These are phyloP conservation scores for Xylaria acuta DNA, from an alignment of 495 filamentous ascomycete species.

Conservation along the genomic window DNA sequence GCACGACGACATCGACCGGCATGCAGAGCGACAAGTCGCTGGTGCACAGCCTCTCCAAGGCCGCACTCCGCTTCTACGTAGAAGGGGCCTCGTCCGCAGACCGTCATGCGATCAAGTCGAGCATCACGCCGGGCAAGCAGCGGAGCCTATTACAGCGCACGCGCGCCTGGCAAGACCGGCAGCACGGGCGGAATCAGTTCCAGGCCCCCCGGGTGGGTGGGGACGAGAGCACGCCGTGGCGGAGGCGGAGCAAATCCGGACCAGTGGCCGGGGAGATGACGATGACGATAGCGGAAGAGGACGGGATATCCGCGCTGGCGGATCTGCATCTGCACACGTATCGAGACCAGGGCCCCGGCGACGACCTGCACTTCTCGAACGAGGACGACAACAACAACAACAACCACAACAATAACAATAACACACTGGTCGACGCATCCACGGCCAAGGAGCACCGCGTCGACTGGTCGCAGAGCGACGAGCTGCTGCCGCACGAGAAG, in stretches of 20 bases:
- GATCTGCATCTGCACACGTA: slow-evolving; percentile 24
- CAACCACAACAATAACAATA: no score
- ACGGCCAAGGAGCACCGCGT: slow-evolving; percentile 41
- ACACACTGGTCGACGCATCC: slow-evolving; percentile 30
- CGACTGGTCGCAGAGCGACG: slow-evolving; percentile 57
- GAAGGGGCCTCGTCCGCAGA: slow-evolving; percentile 28
- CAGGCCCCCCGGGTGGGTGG: slow-evolving; percentile 7
- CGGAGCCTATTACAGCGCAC: slow-evolving; percentile 33
- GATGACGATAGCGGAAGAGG: not conserved
- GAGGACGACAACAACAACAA: no score
- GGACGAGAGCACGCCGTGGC: not conserved
- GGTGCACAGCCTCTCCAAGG: slow-evolving; percentile 49
- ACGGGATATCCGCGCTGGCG: not conserved
- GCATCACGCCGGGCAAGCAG: slow-evolving; percentile 29
- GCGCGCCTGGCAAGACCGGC: slow-evolving; percentile 26
- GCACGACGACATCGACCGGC: slow-evolving; percentile 51
- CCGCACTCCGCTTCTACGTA: slow-evolving; percentile 44
- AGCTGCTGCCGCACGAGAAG: slow-evolving; percentile 33
- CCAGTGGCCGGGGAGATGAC: not conserved
- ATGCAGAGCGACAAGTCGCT: slow-evolving; percentile 41
- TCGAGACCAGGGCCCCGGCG: not conserved
- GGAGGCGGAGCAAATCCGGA: slow-evolving; percentile 4
- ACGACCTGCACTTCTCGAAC: slow-evolving; percentile 7
- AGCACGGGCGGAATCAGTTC: slow-evolving; percentile 34
- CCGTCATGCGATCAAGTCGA: slow-evolving; percentile 25